Evolutionary conservation across 2,329 filamentous ascomycete species (phyloP), one percentile per base, ranked within the genome.

Genomic region (Paracamarosporium sp.): DNA sequence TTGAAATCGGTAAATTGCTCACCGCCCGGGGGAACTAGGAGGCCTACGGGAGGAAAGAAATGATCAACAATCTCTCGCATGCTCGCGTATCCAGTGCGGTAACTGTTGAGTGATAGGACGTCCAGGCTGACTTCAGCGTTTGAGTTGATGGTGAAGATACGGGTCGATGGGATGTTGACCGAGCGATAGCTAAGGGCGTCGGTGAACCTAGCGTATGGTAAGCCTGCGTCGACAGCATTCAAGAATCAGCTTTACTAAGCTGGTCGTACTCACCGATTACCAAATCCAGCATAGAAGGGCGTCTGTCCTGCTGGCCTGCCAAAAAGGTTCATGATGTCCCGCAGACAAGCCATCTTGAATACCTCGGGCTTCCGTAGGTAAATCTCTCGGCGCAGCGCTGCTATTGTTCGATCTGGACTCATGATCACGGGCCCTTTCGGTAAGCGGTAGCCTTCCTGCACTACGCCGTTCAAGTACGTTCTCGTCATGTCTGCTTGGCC

Each of bases 131-230:
- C 93, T 76, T 99, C 95, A 1, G 94, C 93, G 72, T 98, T 96
- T 53, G 92, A 95, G 77, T 99, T 99, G 82, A 99, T 99, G 15
- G 95, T 97, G 77, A 99, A 99, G 67, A 99, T 99, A 52, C 95
- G 87, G 24, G 90, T 96, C 51, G 91, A 90, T 0, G 95, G 95
- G 38, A 99, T 97, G 73, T 97, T 96, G 53, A 99, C 95, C 5
- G 91, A 95, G 59, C 95, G 90, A 75, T 99, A 99, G 51, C 92
- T 96, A 57, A 99, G 87, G 53, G 96, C 95, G 74, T 99, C 96
- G 0, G 96, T 99, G 55, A 99, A 84, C 55, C 44, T 47, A 20
- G 6, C 8, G n/a, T n/a, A 25, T 2, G 2, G 40, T 43, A 11
- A 43, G 40, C 40, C 5, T 43, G 40, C 5, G 6, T 43, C 20